Conservation (phyloP, 2,329 filamentous ascomycete species). For the Verticillium isaacii region DNA sequence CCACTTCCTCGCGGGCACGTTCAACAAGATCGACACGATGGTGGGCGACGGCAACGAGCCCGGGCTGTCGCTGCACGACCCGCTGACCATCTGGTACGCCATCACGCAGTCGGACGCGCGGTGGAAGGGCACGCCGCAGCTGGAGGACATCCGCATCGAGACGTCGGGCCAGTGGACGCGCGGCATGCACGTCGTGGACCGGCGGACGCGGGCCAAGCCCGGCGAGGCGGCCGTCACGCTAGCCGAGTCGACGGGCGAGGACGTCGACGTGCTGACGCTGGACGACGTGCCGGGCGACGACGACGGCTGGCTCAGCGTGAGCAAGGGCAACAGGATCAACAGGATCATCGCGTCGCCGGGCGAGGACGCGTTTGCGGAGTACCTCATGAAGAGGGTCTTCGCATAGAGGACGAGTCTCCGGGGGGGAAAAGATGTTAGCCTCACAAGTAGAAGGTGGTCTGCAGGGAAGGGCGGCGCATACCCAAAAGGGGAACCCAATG, state of each 20-base stretch:
- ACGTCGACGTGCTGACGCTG: slow-evolving; percentile 29
- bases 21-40: slow-evolving; percentile 62
- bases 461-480: slow-evolving; percentile 11
- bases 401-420: slow-evolving; percentile 24
- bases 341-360: slow-evolving; percentile 69
- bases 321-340: slow-evolving; percentile 74
- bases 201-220: slow-evolving; percentile 54
- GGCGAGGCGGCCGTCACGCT: slow-evolving; percentile 31
- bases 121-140: slow-evolving; percentile 53
- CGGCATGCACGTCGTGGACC: slow-evolving; percentile 84
- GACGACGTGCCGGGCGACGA: slow-evolving; percentile 64
- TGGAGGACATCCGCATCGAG: slow-evolving; percentile 84
- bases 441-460: not conserved
- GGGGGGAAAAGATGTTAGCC: not conserved
- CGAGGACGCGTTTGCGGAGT: slow-evolving; percentile 58
- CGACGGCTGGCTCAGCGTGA: slow-evolving; percentile 68
- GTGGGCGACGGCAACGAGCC: slow-evolving; percentile 53
- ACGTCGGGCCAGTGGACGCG: slow-evolving; percentile 91
- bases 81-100: slow-evolving; percentile 75
- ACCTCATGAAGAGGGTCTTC: slow-evolving; percentile 64
- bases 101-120: slow-evolving; percentile 53
- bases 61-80: slow-evolving; percentile 69
- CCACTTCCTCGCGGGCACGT: slow-evolving; percentile 68
- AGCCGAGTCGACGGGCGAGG: slow-evolving; percentile 19
- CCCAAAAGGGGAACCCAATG: slow-evolving; percentile 11